Evolutionary conservation across 164 flowering plant species (phyloP), one percentile per base, ranked within the genome.

Genomic region (Litsea cubeba): DNA sequence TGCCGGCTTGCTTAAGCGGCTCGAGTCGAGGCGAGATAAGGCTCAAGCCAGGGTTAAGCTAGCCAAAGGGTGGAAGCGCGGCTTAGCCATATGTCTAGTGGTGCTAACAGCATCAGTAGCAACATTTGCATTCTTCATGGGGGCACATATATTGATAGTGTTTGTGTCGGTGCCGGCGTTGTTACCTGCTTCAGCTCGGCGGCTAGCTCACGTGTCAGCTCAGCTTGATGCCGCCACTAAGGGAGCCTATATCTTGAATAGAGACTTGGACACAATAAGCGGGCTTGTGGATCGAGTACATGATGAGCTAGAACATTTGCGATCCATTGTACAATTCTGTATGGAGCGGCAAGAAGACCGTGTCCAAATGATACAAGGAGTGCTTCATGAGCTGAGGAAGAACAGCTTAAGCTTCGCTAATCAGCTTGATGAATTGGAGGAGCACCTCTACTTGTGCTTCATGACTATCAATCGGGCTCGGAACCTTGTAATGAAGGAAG

Each of bases 391-490:
- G 81, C 72, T 90, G 65, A 80, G 78, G 78, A 82, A 71, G 78
- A 84, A 81, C 62, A 81, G 84, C 46, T 71, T 71, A 4, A 83
- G 84, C 86, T 90, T 90, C 51, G 79, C 77, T 58, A 75, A 85
- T n/a, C 91, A 90, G 71, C 79, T 92, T 24, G 93, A 92, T 75
- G 97, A 92, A 70, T 75, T 92, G 8, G 97, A 90, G 71, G 94
- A 90, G 71, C 94, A 88, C 77, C 72, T 92, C 73, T 89, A 90
- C 40, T 70, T 92, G 51, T 90, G 92, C 69, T 87, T 88, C 71
- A 88, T 92, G 93, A 92, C 91, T 50, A 84, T 89, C 26, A 92
- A 92, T 63, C 71, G 93, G 65, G 87, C 93, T 1, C 80, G 97
- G 75, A 89, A 80, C 57, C 87, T 88, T 68, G 93, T 88, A 1